Conservation (phyloP, 306 rosid genomes). For the Pyrus bretschneideri region DNA sequence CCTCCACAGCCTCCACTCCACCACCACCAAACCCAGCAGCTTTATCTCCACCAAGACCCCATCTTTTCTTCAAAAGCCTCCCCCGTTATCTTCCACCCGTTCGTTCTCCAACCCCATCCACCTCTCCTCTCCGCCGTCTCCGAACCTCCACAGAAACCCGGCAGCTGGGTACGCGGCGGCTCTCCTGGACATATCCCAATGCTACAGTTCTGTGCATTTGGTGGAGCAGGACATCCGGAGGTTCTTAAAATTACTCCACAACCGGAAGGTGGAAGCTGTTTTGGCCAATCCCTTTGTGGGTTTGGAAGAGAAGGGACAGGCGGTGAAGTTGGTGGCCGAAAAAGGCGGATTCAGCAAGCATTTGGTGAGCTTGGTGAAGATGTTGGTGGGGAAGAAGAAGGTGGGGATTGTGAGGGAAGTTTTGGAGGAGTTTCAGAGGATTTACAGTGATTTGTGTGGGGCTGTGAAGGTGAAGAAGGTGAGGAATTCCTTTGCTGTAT, state of each 20-base stretch:
- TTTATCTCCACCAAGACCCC: conserved; percentile 23
- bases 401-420: conserved; percentile 38
- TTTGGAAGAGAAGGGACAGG: conserved; percentile 31
- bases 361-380: conserved; percentile 49
- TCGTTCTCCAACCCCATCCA: conserved; percentile 1
- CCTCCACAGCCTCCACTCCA: conserved; percentile 27
- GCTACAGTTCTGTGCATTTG: conserved; percentile 37
- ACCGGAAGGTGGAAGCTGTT: conserved; percentile 11
- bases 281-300: conserved; percentile 16
- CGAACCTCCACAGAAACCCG: conserved; percentile 29
- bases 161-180: conserved; percentile 84
- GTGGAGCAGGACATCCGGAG: conserved; percentile 49
- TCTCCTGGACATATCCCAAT: conserved; percentile 49
- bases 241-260: conserved; percentile 36
- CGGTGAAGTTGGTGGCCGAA: conserved; percentile 22
- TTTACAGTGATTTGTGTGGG: conserved; percentile 54
- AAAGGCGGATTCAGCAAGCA: conserved; percentile 40
- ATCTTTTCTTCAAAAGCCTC: conserved; percentile 25
- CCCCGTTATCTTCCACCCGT: background rate
- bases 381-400: conserved; percentile 52
- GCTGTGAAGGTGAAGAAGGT: conserved; percentile 24
- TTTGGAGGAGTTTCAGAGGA: conserved; percentile 65
- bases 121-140: conserved; percentile 18
- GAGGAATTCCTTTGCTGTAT: conserved; percentile 12
- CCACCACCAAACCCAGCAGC: conserved; percentile 23